A percentile compares a stretch with the other conserved stretches of the same genome.
phyloP scores from a whole-genome alignment of 1,139 yeast species.

The Lodderomyces margitis region DNA sequence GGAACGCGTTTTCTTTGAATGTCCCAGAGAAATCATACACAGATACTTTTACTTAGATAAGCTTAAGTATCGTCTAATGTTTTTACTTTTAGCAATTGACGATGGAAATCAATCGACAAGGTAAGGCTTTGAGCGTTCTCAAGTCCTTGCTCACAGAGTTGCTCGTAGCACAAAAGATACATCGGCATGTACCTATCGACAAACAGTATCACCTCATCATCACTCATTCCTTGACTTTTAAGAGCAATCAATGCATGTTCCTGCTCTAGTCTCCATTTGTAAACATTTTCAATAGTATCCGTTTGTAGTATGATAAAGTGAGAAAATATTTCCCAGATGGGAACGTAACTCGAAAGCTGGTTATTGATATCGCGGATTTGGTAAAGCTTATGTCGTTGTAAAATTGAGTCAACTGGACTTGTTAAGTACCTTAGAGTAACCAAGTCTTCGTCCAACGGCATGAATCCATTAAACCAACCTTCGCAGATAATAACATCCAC shows the following conservation, averaged over 20 bases:
- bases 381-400: constrained; percentile 24
- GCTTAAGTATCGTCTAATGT: too few species aligned
- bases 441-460: constrained; percentile 32
- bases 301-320: constrained; percentile 62
- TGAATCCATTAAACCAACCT: constrained; percentile 93
- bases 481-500: constrained; percentile 74
- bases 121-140: constrained; percentile 9
- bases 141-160: constrained; percentile 24
- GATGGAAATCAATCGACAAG: constrained; percentile 11
- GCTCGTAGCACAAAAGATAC: constrained; percentile 64
- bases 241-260: constrained; percentile 61
- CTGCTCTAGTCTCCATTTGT: constrained; percentile 81
- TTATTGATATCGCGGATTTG: constrained; percentile 48
- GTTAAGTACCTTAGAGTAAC: constrained; percentile 23
- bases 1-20: too few species aligned
- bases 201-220: constrained; percentile 61
- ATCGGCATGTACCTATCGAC: constrained; percentile 86
- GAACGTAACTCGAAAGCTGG: constrained; percentile 46
- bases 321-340: constrained; percentile 60
- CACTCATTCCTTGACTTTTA: constrained; percentile 78
- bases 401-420: constrained; percentile 18
- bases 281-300: constrained; percentile 57
- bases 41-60: too few species aligned
- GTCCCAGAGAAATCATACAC: too few species aligned
- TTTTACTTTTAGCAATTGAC: constrained; percentile 8